Base-by-base conservation (phyloP, 352 stramenopile species). In the Paralagenidium karlingii region DNA sequence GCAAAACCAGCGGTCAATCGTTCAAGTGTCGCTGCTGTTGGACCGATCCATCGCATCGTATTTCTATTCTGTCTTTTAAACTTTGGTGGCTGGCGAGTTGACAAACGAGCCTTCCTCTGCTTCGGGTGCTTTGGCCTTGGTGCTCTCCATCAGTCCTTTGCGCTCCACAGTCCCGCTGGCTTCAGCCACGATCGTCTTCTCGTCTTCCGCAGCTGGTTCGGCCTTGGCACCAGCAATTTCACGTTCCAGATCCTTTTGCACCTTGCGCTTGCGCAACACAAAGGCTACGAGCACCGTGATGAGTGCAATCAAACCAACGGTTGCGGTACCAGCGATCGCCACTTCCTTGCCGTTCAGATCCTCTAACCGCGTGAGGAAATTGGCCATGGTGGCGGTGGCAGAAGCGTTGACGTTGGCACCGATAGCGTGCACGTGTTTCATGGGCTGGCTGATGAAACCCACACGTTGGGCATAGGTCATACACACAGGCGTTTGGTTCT, bases 201-300 rank as follows among this genome's bases (percentile, higher is more conserved):
- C 70, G 25, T 88, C 75, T 9, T 61, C 51, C 18, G 53, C 53
- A 24, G 45, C 70, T 47, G 81, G 64, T 43, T 88, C 74, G 5
- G 71, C 74, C 67, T 88, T 88, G 34, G 74, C 74, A 40, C 74
- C 74, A 5, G 74, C 74, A 31, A 88, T 88, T 37, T 70, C 85
- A 31, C 74, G 74, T 53, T 85, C 71, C 19, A 88, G 34, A 37
- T 88, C 74, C 50, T 68, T 75, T 55, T 84, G 75, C 2, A 64
- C 71, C 57, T 84, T 83, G 40, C 71, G 70, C 63, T 88, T 88
- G 39, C 75, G 75, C 31, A 80, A 34, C 2, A 80, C 42, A 26
- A 85, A 88, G 38, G 83, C 65, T 12, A 66, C 67, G 26, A 88
- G 37, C 5, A 85, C 63, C 1, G 76, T 58, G 24, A 88, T 61